A percentile compares a stretch with the other conserved stretches of the same genome.
Conservation (phyloP, 139 green algal genomes). For the Haematococcus lacustris region DNA sequence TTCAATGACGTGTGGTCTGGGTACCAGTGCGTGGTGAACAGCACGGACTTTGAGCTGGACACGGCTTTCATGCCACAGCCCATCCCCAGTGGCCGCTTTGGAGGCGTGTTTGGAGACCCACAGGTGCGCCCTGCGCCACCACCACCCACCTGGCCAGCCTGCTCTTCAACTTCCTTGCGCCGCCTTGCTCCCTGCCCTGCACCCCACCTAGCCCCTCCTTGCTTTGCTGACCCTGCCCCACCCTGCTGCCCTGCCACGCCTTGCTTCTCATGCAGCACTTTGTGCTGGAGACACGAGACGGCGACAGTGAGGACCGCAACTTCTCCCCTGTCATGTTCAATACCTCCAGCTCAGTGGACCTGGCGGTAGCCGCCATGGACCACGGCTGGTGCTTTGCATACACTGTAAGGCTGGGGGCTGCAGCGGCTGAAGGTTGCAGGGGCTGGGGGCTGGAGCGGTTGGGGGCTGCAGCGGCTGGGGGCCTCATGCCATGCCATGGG, state of each 20-base stretch:
- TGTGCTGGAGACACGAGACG: constrained; percentile 43
- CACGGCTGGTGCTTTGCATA: constrained; percentile 61
- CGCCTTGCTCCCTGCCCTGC: too few relatives aligned
- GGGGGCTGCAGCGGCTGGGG: too few relatives aligned
- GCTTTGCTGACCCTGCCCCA: too few relatives aligned
- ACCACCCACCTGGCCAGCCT: too few relatives aligned
- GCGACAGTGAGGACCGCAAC: constrained; percentile 50
- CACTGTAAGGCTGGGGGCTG: too few relatives aligned
- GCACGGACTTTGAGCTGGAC: constrained; percentile 14
- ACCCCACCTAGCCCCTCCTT: background rate
- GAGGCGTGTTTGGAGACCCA: constrained; percentile 43
- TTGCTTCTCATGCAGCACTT: too few relatives aligned
- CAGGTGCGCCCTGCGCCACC: too few relatives aligned
- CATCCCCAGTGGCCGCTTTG: constrained; percentile 5
- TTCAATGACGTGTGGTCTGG: constrained; percentile 9
- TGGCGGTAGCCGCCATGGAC: constrained; percentile 32
- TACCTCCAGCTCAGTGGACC: constrained; percentile 13
- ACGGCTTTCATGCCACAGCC: constrained; percentile 16
- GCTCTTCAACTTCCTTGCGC: too few relatives aligned
- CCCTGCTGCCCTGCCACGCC: background rate
- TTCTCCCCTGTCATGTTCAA: constrained; percentile 43
- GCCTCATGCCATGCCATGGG: too few relatives aligned
- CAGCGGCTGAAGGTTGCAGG: too few relatives aligned
- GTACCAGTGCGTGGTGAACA: constrained; percentile 23
- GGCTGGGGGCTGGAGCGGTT: too few relatives aligned